A percentile compares a stretch with the other conserved stretches of the same genome.
Conservation (phyloP, 2,329 filamentous ascomycete species). For the Ustulina deusta region DNA sequence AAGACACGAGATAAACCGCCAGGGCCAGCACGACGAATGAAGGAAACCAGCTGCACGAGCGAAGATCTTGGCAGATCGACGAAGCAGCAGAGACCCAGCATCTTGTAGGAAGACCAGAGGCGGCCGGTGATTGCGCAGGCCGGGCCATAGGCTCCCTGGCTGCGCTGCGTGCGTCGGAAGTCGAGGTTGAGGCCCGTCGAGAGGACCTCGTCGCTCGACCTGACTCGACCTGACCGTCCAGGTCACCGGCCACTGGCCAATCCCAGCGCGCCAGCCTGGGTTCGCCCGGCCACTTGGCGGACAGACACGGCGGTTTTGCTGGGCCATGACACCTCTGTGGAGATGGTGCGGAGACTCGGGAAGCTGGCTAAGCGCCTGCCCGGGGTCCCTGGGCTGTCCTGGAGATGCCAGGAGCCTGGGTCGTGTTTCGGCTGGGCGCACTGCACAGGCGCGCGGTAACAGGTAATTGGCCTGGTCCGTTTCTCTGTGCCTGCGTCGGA, state of each 20-base stretch:
- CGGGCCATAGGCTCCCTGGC: constrained; percentile 17
- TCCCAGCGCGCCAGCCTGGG: constrained; percentile 35
- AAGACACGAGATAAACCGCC: constrained; percentile 35
- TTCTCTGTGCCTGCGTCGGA: constrained; percentile 29
- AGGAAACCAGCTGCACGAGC: constrained; percentile 21
- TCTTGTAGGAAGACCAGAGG: constrained; percentile 45
- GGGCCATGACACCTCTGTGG: constrained; percentile 33
- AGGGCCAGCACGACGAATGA: constrained; percentile 39
- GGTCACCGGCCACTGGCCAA: constrained; percentile 38
- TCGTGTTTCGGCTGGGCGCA: constrained; percentile 41
- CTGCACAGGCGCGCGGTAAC: constrained; percentile 45
- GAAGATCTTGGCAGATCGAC: constrained; percentile 40
- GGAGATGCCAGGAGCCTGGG: constrained; percentile 12
- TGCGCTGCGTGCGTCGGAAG: constrained; percentile 40
- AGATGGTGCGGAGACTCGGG: constrained; percentile 21
- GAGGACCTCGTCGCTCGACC: constrained; percentile 43
- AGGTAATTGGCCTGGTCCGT: constrained; percentile 41
- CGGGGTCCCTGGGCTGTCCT: constrained; percentile 25
- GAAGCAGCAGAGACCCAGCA: constrained; percentile 35
- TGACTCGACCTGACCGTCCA: constrained; percentile 26
- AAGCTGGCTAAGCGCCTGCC: constrained; percentile 44
- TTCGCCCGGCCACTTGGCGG: constrained; percentile 26
- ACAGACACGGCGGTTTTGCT: constrained; percentile 32
- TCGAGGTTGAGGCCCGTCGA: constrained; percentile 44
- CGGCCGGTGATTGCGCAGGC: constrained; percentile 28